Evolutionary conservation across 225 moss, liverwort and hornwort species (phyloP).

Genomic region (Bryum argenteum): DNA sequence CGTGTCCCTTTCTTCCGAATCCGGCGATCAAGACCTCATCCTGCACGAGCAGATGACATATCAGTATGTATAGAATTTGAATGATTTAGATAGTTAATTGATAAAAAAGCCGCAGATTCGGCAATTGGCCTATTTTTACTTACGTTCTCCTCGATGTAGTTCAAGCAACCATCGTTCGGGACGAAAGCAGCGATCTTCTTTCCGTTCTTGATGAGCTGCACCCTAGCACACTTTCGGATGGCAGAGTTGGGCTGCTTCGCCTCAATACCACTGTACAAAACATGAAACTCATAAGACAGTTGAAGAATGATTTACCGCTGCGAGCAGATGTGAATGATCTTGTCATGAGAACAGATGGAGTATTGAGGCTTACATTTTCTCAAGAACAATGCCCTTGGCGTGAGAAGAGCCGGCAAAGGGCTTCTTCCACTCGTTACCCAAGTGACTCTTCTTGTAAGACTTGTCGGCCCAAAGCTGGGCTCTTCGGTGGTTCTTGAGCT

Average conservation of each 20-base stretch:
- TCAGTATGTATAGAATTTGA: too few relatives aligned
- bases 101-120: too few relatives aligned
- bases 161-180: conserved; percentile 67
- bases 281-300: conserved; percentile 13
- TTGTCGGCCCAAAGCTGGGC: conserved; percentile 86
- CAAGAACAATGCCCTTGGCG: conserved; percentile 85
- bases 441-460: conserved; percentile 85
- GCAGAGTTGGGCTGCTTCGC: conserved; percentile 74
- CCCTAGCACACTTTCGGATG: conserved; percentile 67
- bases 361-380: conserved; percentile 62
- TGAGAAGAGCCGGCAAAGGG: conserved; percentile 86
- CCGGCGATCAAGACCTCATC: conserved; percentile 61
- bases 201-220: conserved; percentile 69
- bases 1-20: conserved; percentile 58
- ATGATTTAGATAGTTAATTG: too few relatives aligned
- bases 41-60: conserved; percentile 16
- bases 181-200: conserved; percentile 71
- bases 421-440: conserved; percentile 92
- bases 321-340: neutral
- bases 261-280: conserved; percentile 58
- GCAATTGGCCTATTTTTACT: neutral
- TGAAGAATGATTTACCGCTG: too few relatives aligned
- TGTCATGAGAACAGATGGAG: neutral
- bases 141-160: conserved; percentile 71
- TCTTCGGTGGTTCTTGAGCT: conserved; percentile 82